These are phyloP conservation scores for Rhizopogon sp. DNA, from an alignment of 768 basidiomycete species.

Conservation along the genomic window DNA sequence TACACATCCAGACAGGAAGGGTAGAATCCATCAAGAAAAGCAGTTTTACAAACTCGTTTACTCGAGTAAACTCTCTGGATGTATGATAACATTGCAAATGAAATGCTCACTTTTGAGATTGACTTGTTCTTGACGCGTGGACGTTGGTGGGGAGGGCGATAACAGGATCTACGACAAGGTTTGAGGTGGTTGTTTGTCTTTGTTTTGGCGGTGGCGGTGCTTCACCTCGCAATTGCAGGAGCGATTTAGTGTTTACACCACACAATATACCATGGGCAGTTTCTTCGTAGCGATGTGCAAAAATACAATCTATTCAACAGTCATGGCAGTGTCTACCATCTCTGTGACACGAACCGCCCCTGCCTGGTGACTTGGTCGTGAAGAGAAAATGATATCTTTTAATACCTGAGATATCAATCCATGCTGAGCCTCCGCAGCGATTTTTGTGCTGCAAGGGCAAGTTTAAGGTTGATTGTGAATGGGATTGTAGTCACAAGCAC, in stretches of 20 bases:
- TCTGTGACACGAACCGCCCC: slow-evolving; percentile 22
- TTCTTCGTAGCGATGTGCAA: not conserved
- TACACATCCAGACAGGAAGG: slow-evolving; percentile 11
- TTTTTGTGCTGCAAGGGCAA: slow-evolving; percentile 59
- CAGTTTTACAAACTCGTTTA: not conserved
- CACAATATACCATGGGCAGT: no score
- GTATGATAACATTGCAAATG: not conserved
- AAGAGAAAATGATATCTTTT: slow-evolving; percentile 88
- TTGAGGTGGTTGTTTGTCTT: slow-evolving; percentile 18
- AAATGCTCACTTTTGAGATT: slow-evolving; percentile 24
- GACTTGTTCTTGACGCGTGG: slow-evolving; percentile 21
- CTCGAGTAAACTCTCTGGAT: not conserved
- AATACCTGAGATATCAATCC: slow-evolving; percentile 91
- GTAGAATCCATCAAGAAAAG: slow-evolving; percentile 28
- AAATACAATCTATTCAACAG: slow-evolving; percentile 17
- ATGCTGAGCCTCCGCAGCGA: slow-evolving; percentile 88
- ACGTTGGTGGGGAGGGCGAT: slow-evolving; percentile 22
- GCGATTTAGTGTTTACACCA: no score
- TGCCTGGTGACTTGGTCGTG: slow-evolving; percentile 28
- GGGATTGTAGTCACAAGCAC: slow-evolving; percentile 11
- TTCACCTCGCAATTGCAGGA: no score
- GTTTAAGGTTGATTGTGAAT: not conserved
- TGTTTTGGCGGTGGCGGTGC: slow-evolving; percentile 17
- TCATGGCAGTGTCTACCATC: slow-evolving; percentile 34
- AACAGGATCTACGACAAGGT: slow-evolving; percentile 1